These are phyloP conservation scores for Rosa persica DNA, from an alignment of 306 rosid genomes.

Conservation along the genomic window DNA sequence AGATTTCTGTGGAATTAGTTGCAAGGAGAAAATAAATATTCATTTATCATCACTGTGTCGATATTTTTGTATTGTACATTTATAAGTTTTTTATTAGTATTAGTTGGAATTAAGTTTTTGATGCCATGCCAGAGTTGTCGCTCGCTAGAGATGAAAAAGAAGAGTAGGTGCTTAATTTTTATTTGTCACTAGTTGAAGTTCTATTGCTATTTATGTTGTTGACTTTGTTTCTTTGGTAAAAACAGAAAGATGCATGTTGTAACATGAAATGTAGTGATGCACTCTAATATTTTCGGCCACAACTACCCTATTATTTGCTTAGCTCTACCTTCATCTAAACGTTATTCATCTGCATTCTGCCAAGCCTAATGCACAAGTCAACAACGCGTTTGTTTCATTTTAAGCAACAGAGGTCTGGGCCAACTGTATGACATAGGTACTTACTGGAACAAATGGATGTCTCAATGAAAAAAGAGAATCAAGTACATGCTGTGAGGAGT, in stretches of 20 bases:
- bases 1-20: background rate
- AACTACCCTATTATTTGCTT: background rate
- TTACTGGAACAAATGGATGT: too few relatives aligned
- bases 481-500: too few relatives aligned
- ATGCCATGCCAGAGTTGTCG: background rate
- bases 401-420: background rate
- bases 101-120: background rate
- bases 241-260: background rate
- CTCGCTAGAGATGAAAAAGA: background rate
- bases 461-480: too few relatives aligned
- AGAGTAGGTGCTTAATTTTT: background rate
- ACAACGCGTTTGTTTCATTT: background rate
- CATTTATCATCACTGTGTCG: background rate
- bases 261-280: background rate
- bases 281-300: background rate
- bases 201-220: background rate
- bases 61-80: background rate
- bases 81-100: background rate
- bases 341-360: background rate
- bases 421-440: too few relatives aligned
- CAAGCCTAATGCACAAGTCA: background rate
- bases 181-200: background rate
- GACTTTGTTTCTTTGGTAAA: background rate
- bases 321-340: background rate
- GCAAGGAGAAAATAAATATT: background rate